Conservation (phyloP, 495 filamentous ascomycete genomes). For the Extremus antarcticus region DNA sequence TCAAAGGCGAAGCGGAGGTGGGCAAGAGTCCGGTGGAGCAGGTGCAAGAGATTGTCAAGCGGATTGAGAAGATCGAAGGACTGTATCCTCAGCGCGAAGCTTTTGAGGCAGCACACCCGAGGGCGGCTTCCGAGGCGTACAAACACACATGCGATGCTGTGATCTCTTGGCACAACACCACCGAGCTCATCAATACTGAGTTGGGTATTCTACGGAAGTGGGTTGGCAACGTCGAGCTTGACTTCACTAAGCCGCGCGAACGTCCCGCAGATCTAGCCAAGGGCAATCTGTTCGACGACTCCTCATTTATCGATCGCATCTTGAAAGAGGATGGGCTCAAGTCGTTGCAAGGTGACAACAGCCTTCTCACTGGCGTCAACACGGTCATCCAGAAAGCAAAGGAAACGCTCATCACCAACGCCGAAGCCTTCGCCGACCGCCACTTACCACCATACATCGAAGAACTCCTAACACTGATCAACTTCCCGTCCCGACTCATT, state of each 20-base stretch:
- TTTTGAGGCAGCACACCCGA: constrained; percentile 59
- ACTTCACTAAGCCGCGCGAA: constrained; percentile 58
- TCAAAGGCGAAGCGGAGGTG: constrained; percentile 85
- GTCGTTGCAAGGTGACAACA: constrained; percentile 73
- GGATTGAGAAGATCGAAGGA: constrained; percentile 76
- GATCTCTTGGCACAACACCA: constrained; percentile 94
- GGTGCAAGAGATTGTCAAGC: constrained; percentile 74
- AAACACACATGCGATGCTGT: constrained; percentile 72
- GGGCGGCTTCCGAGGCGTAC: constrained; percentile 62
- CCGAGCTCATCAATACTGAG: constrained; percentile 93
- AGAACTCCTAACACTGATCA: constrained; percentile 87
- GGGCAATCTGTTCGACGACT: constrained; percentile 66
- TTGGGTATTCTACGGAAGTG: constrained; percentile 81
- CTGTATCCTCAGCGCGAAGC: constrained; percentile 71
- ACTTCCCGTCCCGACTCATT: constrained; percentile 88
- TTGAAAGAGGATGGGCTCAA: constrained; percentile 93
- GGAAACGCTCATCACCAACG: constrained; percentile 76
- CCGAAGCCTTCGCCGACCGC: constrained; percentile 72
- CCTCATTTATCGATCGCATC: constrained; percentile 92
- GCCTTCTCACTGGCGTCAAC: constrained; percentile 74
- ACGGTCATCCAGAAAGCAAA: constrained; percentile 88
- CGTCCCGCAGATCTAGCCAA: constrained; percentile 38
- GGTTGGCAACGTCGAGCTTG: constrained; percentile 92
- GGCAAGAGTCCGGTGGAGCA: constrained; percentile 78
- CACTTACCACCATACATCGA: constrained; percentile 96